Base-by-base conservation (phyloP, 768 basidiomycete species). In the Cystofilobasidium macerans region DNA sequence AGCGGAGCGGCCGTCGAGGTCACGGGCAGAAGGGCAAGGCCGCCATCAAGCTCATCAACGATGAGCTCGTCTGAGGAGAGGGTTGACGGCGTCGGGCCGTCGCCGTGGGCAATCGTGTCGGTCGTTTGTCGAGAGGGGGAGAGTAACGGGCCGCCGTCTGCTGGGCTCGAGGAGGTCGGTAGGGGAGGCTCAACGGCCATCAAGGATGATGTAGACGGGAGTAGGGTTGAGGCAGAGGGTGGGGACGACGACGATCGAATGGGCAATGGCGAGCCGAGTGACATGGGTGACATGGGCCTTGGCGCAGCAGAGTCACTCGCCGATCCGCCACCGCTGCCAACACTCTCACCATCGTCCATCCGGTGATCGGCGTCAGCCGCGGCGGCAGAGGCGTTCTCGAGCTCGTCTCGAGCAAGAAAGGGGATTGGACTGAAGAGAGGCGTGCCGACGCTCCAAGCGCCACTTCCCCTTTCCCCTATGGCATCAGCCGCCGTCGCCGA, bases 1-100 rank as follows among this genome's bases (percentile, higher is more conserved):
- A 18, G 8, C 7, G 12, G 13, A 24, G 24, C 12, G n/a, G 48
- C 4, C 48, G 48, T 12, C 28, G 48, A 3, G 48, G 48, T 30
- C 13, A 30, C 11, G 14, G 30, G 13, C 28, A 30, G 45, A n/a
- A 24, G 45, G 22, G 45, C 45, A 13, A 47, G 45, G 2, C 51
- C 51, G 51, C 28, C 51, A 30, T 54, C 51, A 30, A 54, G 51
- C 51, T 54, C 51, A 20, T 54, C 51, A 16, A 54, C 51, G 51
- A 54, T 54, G 28, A 54, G 51, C 51, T 30, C 26, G 51, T 54
- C 51, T 1, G 51, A 54, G 3, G 51, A 54, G 28, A 54, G 51
- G 5, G 28, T 30, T 8, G 14, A 20, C 28, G 13, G 28, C 24
- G 6, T 5, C n/a, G 24, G 6, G 48, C 20, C 48, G 48, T 5